These are phyloP conservation scores for Blastocystis sp. DNA, from an alignment of 352 stramenopile genomes.

Conservation along the genomic window DNA sequence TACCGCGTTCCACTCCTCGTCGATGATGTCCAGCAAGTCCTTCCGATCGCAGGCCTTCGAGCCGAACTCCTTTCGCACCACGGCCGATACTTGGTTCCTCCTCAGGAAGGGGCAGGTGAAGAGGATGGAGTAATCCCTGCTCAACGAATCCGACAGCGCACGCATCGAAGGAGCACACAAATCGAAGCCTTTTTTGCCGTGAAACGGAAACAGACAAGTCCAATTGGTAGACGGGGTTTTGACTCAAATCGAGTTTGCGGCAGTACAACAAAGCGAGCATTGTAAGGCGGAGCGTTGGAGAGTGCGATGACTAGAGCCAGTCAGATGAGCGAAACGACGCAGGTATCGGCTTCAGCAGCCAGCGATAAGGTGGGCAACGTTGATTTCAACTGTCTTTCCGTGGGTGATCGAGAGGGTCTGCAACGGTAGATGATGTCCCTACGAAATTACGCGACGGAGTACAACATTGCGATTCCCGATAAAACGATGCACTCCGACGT, in stretches of 20 bases:
- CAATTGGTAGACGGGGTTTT: too few species aligned
- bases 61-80: conserved; percentile 1
- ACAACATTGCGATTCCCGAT: conserved; percentile 39
- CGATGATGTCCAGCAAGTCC: conserved; percentile 13
- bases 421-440: conserved; percentile 47
- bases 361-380: neutral
- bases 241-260: too few species aligned
- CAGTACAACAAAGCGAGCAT: too few species aligned
- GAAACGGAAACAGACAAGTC: too few species aligned
- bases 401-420: neutral
- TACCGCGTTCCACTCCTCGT: conserved; percentile 28
- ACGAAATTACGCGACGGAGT: conserved; percentile 29
- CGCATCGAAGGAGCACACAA: neutral
- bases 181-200: too few species aligned
- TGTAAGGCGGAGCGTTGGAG: too few species aligned
- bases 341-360: too few species aligned
- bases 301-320: too few species aligned
- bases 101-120: conserved; percentile 8
- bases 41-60: conserved; percentile 7
- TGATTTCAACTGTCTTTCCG: conserved; percentile 49
- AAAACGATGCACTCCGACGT: conserved; percentile 31
- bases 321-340: too few species aligned
- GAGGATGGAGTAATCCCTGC: conserved; percentile 34
- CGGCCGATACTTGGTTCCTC: neutral
- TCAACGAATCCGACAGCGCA: neutral